Percentiles rank a stretch among this genome's conserved stretches.
Conservation (phyloP, 495 filamentous ascomycete genomes). For the Penicillium pulvis region DNA sequence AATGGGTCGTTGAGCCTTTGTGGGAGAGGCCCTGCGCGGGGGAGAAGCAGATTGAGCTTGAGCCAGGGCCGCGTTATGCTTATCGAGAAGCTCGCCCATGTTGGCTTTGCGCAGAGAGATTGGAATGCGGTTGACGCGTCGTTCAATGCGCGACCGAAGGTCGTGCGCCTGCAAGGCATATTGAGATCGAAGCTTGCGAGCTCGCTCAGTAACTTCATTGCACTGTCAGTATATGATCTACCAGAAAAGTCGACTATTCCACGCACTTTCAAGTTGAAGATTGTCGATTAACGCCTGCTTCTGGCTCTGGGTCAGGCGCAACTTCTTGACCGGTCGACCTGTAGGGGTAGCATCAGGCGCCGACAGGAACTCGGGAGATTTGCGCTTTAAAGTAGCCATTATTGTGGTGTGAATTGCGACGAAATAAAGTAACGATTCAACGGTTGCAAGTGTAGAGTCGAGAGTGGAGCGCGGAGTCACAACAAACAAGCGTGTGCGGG, state of each 20-base stretch:
- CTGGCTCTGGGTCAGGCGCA: slow-evolving; percentile 71
- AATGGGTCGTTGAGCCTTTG: slow-evolving; percentile 33
- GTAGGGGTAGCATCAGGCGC: slow-evolving; percentile 46
- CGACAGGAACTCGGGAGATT: slow-evolving; percentile 51
- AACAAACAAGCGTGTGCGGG: slow-evolving; percentile 32
- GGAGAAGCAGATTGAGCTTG: slow-evolving; percentile 30
- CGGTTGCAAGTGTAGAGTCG: slow-evolving; percentile 7
- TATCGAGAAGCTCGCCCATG: slow-evolving; percentile 78
- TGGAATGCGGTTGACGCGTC: slow-evolving; percentile 93
- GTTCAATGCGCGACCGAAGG: slow-evolving; percentile 83
- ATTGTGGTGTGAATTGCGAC: slow-evolving; percentile 25
- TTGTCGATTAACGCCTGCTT: slow-evolving; percentile 93
- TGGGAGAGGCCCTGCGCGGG: slow-evolving; percentile 33
- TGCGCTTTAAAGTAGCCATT: slow-evolving; percentile 63
- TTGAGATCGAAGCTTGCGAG: slow-evolving; percentile 85
- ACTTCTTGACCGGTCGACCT: slow-evolving; percentile 60
- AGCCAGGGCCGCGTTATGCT: slow-evolving; percentile 43
- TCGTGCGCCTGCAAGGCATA: slow-evolving; percentile 86
- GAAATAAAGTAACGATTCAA: slow-evolving; percentile 5
- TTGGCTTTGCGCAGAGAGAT: slow-evolving; percentile 73
- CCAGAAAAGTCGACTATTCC: background rate
- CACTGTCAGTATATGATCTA: background rate
- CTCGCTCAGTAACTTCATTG: slow-evolving; percentile 80
- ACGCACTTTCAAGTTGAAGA: slow-evolving; percentile 86
- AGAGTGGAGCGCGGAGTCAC: slow-evolving; percentile 29